Conservation (phyloP, 306 rosid species). For the Gastrolobium villosum region DNA sequence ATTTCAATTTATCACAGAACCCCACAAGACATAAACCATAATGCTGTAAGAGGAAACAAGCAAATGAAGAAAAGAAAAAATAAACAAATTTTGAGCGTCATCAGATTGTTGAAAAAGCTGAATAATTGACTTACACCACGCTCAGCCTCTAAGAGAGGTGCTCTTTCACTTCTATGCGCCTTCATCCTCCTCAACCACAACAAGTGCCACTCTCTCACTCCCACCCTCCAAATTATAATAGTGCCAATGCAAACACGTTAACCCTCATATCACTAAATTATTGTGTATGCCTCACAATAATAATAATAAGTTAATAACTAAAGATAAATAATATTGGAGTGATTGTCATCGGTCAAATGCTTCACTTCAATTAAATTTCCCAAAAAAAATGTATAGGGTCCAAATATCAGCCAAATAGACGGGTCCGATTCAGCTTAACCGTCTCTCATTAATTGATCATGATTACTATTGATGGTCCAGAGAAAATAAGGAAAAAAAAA, state of each 20-base stretch:
- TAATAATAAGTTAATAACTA: not conserved
- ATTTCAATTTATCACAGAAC: no score
- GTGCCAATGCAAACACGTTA: no score
- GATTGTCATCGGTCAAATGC: not conserved
- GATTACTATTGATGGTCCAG: not conserved
- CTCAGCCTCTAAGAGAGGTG: constrained; percentile 56
- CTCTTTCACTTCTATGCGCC: constrained; percentile 48
- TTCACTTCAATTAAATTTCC: not conserved
- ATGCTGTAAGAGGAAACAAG: no score
- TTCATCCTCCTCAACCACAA: constrained; percentile 45
- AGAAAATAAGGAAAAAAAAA: not conserved
- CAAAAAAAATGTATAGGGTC: not conserved
- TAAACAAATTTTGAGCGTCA: no score
- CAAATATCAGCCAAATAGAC: not conserved
- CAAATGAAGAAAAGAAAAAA: no score
- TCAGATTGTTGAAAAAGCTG: no score
- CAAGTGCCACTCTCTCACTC: not conserved
- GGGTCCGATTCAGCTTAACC: no score
- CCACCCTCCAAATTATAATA: not conserved
- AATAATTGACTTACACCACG: constrained; percentile 46
- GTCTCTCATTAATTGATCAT: no score
- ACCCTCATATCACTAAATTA: not conserved
- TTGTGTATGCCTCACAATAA: not conserved
- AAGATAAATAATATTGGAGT: not conserved
- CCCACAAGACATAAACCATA: no score